These are phyloP conservation scores for Lotus japonicus DNA, from an alignment of 306 rosid genomes.

Conservation along the genomic window DNA sequence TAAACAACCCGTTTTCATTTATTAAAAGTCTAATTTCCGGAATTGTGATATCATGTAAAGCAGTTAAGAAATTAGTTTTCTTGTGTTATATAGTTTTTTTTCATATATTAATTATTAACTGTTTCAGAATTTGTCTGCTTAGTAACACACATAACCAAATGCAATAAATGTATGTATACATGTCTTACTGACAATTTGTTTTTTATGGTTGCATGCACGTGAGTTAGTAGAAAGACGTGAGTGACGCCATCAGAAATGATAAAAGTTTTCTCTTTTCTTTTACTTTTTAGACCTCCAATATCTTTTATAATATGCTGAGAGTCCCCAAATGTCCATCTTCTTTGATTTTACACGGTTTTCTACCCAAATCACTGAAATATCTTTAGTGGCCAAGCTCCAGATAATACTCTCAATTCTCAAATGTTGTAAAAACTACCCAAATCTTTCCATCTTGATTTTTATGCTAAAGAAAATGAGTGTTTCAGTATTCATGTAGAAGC, in stretches of 20 bases:
- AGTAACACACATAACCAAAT: not conserved
- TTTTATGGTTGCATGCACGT: slow-evolving; percentile 74
- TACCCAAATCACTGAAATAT: slow-evolving; percentile 23
- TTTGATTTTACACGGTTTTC: slow-evolving; percentile 31
- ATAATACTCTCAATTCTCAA: too few species aligned
- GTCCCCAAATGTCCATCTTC: slow-evolving; percentile 53
- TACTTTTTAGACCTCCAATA: slow-evolving; percentile 81
- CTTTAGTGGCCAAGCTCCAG: not conserved
- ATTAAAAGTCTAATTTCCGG: too few species aligned
- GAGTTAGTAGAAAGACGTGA: slow-evolving; percentile 49
- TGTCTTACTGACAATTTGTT: slow-evolving; percentile 28
- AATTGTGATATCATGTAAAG: too few species aligned
- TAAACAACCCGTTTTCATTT: too few species aligned
- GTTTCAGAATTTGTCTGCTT: not conserved
- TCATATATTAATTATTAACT: too few species aligned
- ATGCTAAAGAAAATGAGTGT: too few species aligned
- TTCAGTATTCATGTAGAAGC: too few species aligned
- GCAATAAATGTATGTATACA: not conserved
- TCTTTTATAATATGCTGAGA: slow-evolving; percentile 54
- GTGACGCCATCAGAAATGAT: slow-evolving; percentile 63
- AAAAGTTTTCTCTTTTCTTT: slow-evolving; percentile 63
- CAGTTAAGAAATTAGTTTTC: not conserved
- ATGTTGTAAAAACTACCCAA: too few species aligned
- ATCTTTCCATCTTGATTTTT: too few species aligned
- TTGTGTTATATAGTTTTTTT: not conserved